A percentile compares a stretch with the other conserved stretches of the same genome.
Conservation (phyloP, 2,329 filamentous ascomycete genomes). For the Ascochyta rabiei region DNA sequence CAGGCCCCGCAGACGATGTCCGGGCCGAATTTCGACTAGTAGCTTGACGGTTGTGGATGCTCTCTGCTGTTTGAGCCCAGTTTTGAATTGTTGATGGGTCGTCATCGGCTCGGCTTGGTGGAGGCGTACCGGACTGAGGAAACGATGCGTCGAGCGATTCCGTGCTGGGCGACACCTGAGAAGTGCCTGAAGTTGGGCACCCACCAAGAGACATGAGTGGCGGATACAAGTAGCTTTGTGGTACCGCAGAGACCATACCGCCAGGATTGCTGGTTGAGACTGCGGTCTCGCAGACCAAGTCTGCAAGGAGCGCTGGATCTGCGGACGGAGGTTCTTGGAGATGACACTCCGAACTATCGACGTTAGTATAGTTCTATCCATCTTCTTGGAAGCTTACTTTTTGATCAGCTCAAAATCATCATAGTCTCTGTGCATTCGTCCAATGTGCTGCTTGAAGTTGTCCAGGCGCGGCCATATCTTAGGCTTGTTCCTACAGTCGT, state of each 20-base stretch:
- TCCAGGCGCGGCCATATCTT: slow-evolving; percentile 83
- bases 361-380: slow-evolving; percentile 15
- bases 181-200: neutral
- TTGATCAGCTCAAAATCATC: slow-evolving; percentile 54
- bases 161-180: neutral
- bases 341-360: slow-evolving; percentile 32
- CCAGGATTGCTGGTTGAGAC: neutral
- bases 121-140: neutral
- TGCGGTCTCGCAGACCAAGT: slow-evolving; percentile 35
- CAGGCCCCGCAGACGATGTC: neutral
- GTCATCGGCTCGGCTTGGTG: neutral
- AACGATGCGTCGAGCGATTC: neutral
- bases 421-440: slow-evolving; percentile 66
- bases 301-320: slow-evolving; percentile 37
- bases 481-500: slow-evolving; percentile 61
- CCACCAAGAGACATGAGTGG: neutral
- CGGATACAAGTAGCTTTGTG: neutral
- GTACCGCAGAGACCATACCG: neutral
- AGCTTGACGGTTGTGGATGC: no score
- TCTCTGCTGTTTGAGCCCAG: neutral
- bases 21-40: neutral
- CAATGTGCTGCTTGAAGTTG: slow-evolving; percentile 84
- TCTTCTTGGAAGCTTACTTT: slow-evolving; percentile 44
- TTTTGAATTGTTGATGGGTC: neutral
- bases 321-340: slow-evolving; percentile 3